Evolutionary conservation across 768 basidiomycete genomes (phyloP), one percentile per base, ranked within the genome.

Genomic region (Filobasidium floriforme): DNA sequence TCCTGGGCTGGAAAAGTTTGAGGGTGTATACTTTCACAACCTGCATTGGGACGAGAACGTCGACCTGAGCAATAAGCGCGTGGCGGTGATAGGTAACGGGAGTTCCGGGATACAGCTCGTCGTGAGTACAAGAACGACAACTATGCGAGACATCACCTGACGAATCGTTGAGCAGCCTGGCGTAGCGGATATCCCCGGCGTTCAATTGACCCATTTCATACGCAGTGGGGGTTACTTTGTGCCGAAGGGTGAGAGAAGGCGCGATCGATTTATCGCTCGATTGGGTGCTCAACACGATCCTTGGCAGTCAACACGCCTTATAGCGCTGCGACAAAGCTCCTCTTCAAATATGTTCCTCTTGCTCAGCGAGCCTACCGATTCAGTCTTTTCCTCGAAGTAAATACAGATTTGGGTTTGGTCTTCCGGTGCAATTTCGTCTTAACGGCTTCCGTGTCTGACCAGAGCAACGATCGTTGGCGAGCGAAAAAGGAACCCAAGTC

Each of bases 191-290:
- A 69, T 78, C 24, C 64, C 70, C 0, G 68, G 73, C 2, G 67
- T 69, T 37, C 11, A 71, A 14, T 65, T 80, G 32, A 78, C 83
- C 65, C 84, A 87, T 73, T 85, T 87, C 71, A 69, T 71, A 66
- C 80, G 86, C 61, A 86, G 83, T 49, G 84, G 84, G 22, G 82
- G 84, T 69, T 87, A 85, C 85, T 84, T 80, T 69, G 43, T 82
- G 0, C 82, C 82, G 1, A 81, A 82, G n/a, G 40, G 55, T 59
- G 29, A n/a, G 55, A 4, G 9, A 9, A 37, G 4, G 32, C 32
- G 32, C 32, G 32, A 9, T 9, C 9, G 32, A 37, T 3, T 3
- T 3, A 9, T 3, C 9, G 32, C 3, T 37, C 32, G 9, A 37
- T 4, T 37, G 32, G 9, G 9, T 37, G 3, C 32, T 37, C 32